Conservation (phyloP, 2,329 filamentous ascomycete genomes). For the Sclerotinia borealis region DNA sequence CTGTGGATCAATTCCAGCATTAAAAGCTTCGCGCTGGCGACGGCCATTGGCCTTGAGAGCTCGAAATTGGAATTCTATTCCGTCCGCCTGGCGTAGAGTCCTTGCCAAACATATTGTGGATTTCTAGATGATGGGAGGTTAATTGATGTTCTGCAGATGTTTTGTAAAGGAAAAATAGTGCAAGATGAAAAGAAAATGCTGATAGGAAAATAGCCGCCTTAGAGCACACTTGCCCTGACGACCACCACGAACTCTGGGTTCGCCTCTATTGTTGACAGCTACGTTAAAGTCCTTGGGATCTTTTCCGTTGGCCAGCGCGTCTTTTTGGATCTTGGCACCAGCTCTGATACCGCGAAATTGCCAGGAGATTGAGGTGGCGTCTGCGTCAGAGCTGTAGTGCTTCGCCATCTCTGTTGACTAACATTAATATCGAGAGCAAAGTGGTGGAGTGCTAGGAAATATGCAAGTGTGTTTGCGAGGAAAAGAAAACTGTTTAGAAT, state of each 20-base stretch:
- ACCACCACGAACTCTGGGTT: neutral
- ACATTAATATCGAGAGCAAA: conserved; percentile 12
- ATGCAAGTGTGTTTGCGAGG: neutral
- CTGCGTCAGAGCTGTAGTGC: conserved; percentile 14
- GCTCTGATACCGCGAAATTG: conserved; percentile 52
- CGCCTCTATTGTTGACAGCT: conserved; percentile 11
- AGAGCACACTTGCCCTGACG: neutral
- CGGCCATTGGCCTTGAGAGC: conserved; percentile 48
- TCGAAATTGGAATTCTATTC: conserved; percentile 57
- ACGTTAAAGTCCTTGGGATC: conserved; percentile 12
- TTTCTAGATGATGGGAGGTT: neutral
- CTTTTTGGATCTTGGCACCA: conserved; percentile 43
- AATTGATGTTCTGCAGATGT: neutral
- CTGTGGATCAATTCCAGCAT: conserved; percentile 41
- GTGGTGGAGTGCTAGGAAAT: neutral
- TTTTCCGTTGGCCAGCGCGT: conserved; percentile 31
- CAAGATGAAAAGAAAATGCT: neutral
- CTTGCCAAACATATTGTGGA: conserved; percentile 39
- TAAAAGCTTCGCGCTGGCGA: conserved; percentile 40
- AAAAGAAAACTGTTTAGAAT: neutral
- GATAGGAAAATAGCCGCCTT: neutral
- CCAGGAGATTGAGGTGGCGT: conserved; percentile 40
- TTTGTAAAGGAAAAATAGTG: neutral
- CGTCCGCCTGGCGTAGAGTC: conserved; percentile 51
- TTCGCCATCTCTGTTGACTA: conserved; percentile 13